Conservation (phyloP, 2,329 filamentous ascomycete genomes). For the Mycocentrospora acerina region DNA sequence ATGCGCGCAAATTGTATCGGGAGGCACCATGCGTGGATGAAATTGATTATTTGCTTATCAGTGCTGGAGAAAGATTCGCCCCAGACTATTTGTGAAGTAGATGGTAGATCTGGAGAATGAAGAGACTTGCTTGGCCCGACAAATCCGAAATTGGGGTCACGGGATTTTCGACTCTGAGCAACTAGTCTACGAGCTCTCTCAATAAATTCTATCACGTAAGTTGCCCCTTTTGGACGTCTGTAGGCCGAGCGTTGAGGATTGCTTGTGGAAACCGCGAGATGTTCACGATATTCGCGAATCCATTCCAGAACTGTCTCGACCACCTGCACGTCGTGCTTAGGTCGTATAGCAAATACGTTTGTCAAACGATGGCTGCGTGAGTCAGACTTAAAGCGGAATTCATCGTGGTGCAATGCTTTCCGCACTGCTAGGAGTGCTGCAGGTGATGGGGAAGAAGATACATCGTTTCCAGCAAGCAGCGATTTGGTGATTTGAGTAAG, state of each 20-base stretch:
- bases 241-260: neutral
- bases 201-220: constrained; percentile 43
- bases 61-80: constrained; percentile 49
- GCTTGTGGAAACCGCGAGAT: constrained; percentile 36
- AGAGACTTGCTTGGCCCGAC: constrained; percentile 44
- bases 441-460: constrained; percentile 31
- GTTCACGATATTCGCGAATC: constrained; percentile 58
- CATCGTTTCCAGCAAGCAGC: constrained; percentile 36
- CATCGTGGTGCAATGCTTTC: constrained; percentile 61
- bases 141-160: constrained; percentile 35
- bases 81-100: constrained; percentile 15
- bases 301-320: constrained; percentile 55
- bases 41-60: constrained; percentile 63
- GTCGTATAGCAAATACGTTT: constrained; percentile 64
- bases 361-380: constrained; percentile 52
- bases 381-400: constrained; percentile 62
- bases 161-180: constrained; percentile 40
- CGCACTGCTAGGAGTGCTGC: constrained; percentile 70
- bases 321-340: constrained; percentile 55
- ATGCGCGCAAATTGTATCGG: constrained; percentile 26
- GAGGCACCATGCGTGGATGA: constrained; percentile 65
- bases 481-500: constrained; percentile 49
- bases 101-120: constrained; percentile 11
- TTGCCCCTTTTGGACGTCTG: constrained; percentile 17
- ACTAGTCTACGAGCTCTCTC: constrained; percentile 45